Evolutionary conservation across 2,329 filamentous ascomycete species (phyloP).

Genomic region (Claviceps lovelessii): DNA sequence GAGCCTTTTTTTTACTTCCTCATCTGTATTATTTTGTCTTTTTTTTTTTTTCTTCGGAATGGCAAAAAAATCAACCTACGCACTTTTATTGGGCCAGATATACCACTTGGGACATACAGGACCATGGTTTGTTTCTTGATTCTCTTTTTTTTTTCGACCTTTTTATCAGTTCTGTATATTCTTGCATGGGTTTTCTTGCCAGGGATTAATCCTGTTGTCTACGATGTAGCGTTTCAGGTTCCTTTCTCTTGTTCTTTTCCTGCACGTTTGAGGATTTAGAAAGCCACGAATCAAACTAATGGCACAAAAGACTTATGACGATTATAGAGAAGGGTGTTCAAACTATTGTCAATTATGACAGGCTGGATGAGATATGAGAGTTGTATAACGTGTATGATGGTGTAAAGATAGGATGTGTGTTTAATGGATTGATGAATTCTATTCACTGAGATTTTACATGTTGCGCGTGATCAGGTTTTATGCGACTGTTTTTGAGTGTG

Average conservation of each 20-base stretch:
- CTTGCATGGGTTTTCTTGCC: not conserved
- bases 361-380: not conserved
- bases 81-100: constrained; percentile 11
- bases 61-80: not conserved
- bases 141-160: not conserved
- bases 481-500: no score
- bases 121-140: constrained; percentile 9
- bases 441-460: not conserved
- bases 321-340: not conserved
- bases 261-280: no score
- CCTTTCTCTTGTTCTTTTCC: no score
- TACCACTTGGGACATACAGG: constrained; percentile 18
- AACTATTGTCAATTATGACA: not conserved
- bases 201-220: no score
- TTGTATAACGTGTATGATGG: not conserved
- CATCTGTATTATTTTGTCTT: not conserved
- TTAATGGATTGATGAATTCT: not conserved
- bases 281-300: no score
- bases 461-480: no score
- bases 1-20: not conserved
- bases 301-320: not conserved
- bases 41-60: not conserved
- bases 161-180: not conserved
- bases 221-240: no score
- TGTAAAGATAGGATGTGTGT: not conserved